phyloP scores from a whole-genome alignment of 306 rosid genomes.

The Rubus idaeus region DNA sequence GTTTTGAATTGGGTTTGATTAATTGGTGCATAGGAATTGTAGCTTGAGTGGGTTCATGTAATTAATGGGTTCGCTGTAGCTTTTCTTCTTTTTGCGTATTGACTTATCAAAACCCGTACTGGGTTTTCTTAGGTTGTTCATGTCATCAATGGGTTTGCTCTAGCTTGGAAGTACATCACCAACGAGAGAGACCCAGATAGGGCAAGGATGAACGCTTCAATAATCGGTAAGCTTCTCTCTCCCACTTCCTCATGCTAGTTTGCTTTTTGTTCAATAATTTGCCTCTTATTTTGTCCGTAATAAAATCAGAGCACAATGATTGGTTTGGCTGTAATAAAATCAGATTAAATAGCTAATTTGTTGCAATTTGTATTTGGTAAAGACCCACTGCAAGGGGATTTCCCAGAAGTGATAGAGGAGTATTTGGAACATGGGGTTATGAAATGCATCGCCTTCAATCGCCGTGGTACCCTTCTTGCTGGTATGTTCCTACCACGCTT shows the following conservation, averaged over 20 bases:
- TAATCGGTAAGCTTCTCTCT: slow-evolving; percentile 49
- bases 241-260: not conserved
- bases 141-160: not conserved
- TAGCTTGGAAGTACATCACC: not conserved
- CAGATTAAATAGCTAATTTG: not conserved
- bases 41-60: not conserved
- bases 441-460: slow-evolving; percentile 93
- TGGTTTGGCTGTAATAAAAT: not conserved
- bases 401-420: slow-evolving; percentile 98
- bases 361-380: slow-evolving; percentile 14
- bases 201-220: slow-evolving; percentile 54
- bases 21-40: not conserved
- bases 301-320: no score
- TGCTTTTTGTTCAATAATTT: not conserved
- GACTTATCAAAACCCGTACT: not conserved
- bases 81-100: not conserved
- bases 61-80: not conserved
- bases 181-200: not conserved
- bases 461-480: slow-evolving; percentile 96
- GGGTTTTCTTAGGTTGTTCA: not conserved
- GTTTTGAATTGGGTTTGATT: not conserved
- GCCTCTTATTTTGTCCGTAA: no score
- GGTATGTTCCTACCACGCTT: slow-evolving; percentile 42
- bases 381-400: slow-evolving; percentile 96
- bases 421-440: slow-evolving; percentile 83